Evolutionary conservation across 371 early-diverging fungal species (phyloP), one percentile per base, ranked within the genome.

Genomic region (Amoeboaphelidium protococcarum): DNA sequence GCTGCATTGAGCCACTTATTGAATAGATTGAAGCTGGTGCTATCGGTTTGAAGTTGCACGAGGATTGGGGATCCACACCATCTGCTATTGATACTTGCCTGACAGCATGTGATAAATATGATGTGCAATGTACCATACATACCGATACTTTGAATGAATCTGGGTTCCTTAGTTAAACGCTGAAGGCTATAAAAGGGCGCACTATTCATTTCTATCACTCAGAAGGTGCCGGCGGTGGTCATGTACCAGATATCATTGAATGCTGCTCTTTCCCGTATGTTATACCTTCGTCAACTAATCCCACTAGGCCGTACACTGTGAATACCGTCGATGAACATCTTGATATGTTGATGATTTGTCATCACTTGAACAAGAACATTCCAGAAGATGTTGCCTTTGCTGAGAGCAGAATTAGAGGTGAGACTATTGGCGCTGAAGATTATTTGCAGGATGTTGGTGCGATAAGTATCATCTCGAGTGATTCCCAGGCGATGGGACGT

Each of bases 321-420:
- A 91, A 91, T 61, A 91, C 91, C 2, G 64, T 87, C 31, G 91
- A 91, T 58, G 91, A 91, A 54, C 91, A 91, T 54, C 72, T 91
- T 26, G 91, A 91, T 55, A 88, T 91, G 91, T 61, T 91, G 41
- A 87, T 88, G 89, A 88, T 83, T n/a, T 91, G 91, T 57, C 91
- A 91, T 57, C 91, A 91, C 52, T 63, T 91, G 47, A 77, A 78
- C 48, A 79, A 75, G 56, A 72, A 74, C 40, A 76, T 91, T 27
- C 86, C 88, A 2, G 91, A 91, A 60, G 91, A 91, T 56, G 77
- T 88, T 19, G 78, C 84, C 2, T 91, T 91, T 65, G 89, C 91
- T 1, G 91, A 91, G 59, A 77, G 78, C 51, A 71, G 91, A 48
- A 91, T 91, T 54, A 72, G 91, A 25, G 85, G 78, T 16, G 89